These are phyloP conservation scores for Amniculicola lignicola DNA, from an alignment of 495 filamentous ascomycete species.

Conservation along the genomic window DNA sequence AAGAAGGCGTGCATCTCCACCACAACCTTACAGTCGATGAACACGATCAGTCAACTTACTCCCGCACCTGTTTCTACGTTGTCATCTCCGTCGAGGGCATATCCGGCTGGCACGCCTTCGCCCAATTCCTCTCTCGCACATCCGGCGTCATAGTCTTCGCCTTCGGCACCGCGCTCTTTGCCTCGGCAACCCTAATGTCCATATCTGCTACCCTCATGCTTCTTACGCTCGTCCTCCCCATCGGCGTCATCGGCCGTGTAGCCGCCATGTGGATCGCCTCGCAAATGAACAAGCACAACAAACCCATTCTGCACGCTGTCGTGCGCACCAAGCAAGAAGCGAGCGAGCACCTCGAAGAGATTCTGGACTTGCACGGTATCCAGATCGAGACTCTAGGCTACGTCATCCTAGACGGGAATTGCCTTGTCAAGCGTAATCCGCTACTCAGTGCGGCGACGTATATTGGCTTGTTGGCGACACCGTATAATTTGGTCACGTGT, in stretches of 20 bases:
- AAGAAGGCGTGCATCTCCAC: conserved; percentile 19
- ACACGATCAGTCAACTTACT: conserved; percentile 5
- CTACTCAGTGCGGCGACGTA: conserved; percentile 12
- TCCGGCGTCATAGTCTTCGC: conserved; percentile 25
- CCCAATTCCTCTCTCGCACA: conserved; percentile 11
- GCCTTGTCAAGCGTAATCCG: background rate
- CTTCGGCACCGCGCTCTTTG: conserved; percentile 30
- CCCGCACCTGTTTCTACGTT: conserved; percentile 28
- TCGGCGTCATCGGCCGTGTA: conserved; percentile 14
- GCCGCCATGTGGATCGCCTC: conserved; percentile 19
- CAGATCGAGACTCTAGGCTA: conserved; percentile 26
- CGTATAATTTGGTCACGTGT: conserved; percentile 15
- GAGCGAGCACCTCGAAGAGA: conserved; percentile 7
- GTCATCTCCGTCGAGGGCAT: conserved; percentile 25
- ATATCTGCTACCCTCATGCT: conserved; percentile 20
- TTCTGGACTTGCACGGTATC: background rate
- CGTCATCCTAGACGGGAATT: conserved; percentile 24
- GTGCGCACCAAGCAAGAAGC: conserved; percentile 18
- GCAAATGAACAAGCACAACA: conserved; percentile 13
- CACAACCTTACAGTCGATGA: conserved; percentile 12
- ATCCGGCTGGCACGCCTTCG: conserved; percentile 9
- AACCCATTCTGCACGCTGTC: conserved; percentile 15
- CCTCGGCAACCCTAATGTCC: conserved; percentile 20
- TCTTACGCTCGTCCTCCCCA: conserved; percentile 17
- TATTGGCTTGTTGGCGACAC: conserved; percentile 27